Base-by-base conservation (phyloP, 1,284 basidiomycete genomes). In the Heterobasidion irregulare region DNA sequence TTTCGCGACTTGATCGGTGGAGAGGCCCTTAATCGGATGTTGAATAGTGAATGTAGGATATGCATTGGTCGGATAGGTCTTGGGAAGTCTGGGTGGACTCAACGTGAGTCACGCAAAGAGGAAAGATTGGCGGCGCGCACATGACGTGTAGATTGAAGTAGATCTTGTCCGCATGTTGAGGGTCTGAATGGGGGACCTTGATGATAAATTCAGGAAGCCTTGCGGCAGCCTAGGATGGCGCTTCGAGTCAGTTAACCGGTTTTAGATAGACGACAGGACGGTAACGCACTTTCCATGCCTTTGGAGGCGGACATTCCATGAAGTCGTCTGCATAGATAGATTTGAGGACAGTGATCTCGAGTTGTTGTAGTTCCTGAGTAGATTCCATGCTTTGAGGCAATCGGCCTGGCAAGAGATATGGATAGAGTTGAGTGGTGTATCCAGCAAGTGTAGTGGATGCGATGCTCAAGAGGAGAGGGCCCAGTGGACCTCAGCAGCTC, bases 301-400 rank as follows among this genome's bases (percentile, higher is more conserved):
- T 89, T 19, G 86, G 82, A 13, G 52, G 52, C 43, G 83, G 82
- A 57, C 76, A 78, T 63, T 87, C 79, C 49, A 82, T 75, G 64
- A 88, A 89, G 63, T 88, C 82, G 59, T 86, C 78, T 60, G 75
- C 84, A 71, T 86, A 91, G 59, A 91, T 91, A 58, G 87, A 84
- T 68, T 82, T 79, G 60, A 91, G 75, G 47, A 81, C 86, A 52
- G 83, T 86, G 62, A 90, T 85, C 75, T 91, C 88, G 59, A 79
- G 71, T 61, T 82, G 75, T 71, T 90, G 87, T 66, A 77, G 73
- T 74, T 87, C 84, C 72, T 85, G 81, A 60, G 77, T 75, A 60
- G 80, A 76, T 69, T 86, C 86, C 49, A 50, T 50, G 18, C 49
- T 50, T 50, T 34, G 49, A 38, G 34, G n/a, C 46, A 35, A 13